phyloP scores from a whole-genome alignment of 2,329 filamentous ascomycete genomes.

The Aureobasidium uvarum region DNA sequence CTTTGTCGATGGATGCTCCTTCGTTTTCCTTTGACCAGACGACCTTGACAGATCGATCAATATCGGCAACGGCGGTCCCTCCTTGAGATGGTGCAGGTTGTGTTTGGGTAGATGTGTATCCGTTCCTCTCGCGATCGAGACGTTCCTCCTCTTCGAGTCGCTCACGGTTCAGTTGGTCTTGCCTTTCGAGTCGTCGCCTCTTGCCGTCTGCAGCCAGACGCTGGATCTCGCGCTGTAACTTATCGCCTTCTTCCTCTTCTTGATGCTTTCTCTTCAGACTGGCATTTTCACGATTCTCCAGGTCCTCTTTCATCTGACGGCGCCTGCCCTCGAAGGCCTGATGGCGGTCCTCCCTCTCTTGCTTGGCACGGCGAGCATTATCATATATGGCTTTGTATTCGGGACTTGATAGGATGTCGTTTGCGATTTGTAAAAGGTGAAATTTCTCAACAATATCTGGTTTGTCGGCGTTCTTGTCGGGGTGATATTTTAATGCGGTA shows the following conservation, averaged over 20 bases:
- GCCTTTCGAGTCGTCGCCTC: constrained; percentile 55
- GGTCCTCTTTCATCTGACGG: constrained; percentile 77
- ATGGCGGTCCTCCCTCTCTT: constrained; percentile 67
- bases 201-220: constrained; percentile 50
- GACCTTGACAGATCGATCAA: constrained; percentile 59
- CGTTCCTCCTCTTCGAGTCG: constrained; percentile 52
- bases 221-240: constrained; percentile 54
- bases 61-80: constrained; percentile 47
- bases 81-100: not conserved
- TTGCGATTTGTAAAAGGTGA: constrained; percentile 80
- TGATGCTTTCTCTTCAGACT: constrained; percentile 48
- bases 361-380: constrained; percentile 66
- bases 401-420: constrained; percentile 73
- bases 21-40: constrained; percentile 54
- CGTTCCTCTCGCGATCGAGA: constrained; percentile 42
- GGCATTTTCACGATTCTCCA: constrained; percentile 70
- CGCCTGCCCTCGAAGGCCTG: constrained; percentile 71
- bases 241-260: constrained; percentile 54
- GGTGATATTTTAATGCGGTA: constrained; percentile 85
- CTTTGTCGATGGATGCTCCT: constrained; percentile 47
- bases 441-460: constrained; percentile 72
- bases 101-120: not conserved
- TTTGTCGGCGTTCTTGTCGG: constrained; percentile 76
- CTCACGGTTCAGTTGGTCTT: constrained; percentile 54
- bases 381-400: constrained; percentile 76